These are phyloP conservation scores for Marasmius oreades DNA, from an alignment of 1,284 basidiomycete species.

Conservation along the genomic window DNA sequence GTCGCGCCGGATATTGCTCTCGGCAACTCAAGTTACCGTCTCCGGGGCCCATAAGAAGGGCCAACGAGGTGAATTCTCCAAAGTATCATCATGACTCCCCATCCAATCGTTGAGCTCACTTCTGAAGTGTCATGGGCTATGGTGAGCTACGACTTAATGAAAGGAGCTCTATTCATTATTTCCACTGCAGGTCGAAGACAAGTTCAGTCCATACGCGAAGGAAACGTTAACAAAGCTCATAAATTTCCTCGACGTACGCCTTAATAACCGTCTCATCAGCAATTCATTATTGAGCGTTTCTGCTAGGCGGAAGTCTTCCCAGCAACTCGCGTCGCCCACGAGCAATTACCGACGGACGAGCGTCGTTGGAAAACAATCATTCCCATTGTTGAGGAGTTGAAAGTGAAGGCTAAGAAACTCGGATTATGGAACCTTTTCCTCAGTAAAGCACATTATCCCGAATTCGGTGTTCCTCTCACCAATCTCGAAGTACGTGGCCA, in stretches of 20 bases:
- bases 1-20: too few species aligned
- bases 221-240: conserved; percentile 83
- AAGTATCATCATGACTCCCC: conserved; percentile 43
- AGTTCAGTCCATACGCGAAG: conserved; percentile 87
- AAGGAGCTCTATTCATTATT: conserved; percentile 6
- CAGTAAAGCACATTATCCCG: conserved; percentile 89
- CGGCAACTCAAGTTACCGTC: too few species aligned
- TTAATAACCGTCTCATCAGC: background rate
- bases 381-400: conserved; percentile 81
- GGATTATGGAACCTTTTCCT: conserved; percentile 98
- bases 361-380: conserved; percentile 85
- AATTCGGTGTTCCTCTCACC: conserved; percentile 82
- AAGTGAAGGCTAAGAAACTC: conserved; percentile 80
- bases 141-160: conserved; percentile 42
- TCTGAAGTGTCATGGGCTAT: conserved; percentile 81
- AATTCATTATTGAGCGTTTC: conserved; percentile 7
- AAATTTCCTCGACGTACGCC: conserved; percentile 76
- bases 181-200: conserved; percentile 74
- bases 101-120: conserved; percentile 71
- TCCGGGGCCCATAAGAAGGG: too few species aligned
- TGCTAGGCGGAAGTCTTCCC: conserved; percentile 86
- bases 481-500: conserved; percentile 78
- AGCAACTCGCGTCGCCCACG: conserved; percentile 73
- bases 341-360: conserved; percentile 78
- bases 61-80: too few species aligned